A percentile compares a stretch with the other conserved stretches of the same genome.
Conservation (phyloP, 2,329 filamentous ascomycete species). For the Ceratocystiopsis sp. region DNA sequence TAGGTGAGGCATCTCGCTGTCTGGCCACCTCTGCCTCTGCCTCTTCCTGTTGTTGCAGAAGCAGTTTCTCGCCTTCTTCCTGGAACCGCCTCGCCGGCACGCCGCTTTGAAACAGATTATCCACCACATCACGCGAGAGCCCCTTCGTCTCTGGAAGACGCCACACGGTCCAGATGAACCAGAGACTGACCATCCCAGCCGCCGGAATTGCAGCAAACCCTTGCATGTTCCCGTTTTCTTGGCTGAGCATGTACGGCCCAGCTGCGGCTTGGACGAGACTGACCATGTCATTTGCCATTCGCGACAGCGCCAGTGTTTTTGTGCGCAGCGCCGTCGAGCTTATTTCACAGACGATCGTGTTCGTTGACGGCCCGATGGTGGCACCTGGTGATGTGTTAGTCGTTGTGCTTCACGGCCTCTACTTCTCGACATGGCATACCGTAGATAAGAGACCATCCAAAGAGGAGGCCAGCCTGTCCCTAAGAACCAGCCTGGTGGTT, state of each 20-base stretch:
- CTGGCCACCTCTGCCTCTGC: too few relatives aligned
- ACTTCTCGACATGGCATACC: not conserved
- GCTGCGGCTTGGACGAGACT: slow-evolving; percentile 9
- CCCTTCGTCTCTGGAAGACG: slow-evolving; percentile 8
- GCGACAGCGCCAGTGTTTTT: slow-evolving; percentile 9
- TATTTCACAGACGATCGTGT: slow-evolving; percentile 9
- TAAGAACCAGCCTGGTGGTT: slow-evolving; percentile 14
- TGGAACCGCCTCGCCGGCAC: slow-evolving; percentile 4
- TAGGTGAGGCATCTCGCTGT: too few relatives aligned
- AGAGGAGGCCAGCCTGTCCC: slow-evolving; percentile 22
- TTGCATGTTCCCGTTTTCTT: slow-evolving; percentile 7
- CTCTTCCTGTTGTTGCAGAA: too few relatives aligned
- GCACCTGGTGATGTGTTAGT: slow-evolving; percentile 3
- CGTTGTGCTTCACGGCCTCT: too few relatives aligned
- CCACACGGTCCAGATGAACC: slow-evolving; percentile 7
- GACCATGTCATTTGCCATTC: slow-evolving; percentile 8
- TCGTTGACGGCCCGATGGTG: slow-evolving; percentile 7
- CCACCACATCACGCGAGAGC: slow-evolving; percentile 10
- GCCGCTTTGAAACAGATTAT: slow-evolving; percentile 7
- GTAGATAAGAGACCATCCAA: slow-evolving; percentile 24
- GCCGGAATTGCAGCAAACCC: slow-evolving; percentile 9
- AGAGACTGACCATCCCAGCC: slow-evolving; percentile 1
- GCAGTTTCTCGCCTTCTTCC: not conserved
- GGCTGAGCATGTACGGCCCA: slow-evolving; percentile 10
- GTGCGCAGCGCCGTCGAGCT: slow-evolving; percentile 8